Evolutionary conservation across 179 eudicot genomes (phyloP).

Genomic region (Silene noctiflora): DNA sequence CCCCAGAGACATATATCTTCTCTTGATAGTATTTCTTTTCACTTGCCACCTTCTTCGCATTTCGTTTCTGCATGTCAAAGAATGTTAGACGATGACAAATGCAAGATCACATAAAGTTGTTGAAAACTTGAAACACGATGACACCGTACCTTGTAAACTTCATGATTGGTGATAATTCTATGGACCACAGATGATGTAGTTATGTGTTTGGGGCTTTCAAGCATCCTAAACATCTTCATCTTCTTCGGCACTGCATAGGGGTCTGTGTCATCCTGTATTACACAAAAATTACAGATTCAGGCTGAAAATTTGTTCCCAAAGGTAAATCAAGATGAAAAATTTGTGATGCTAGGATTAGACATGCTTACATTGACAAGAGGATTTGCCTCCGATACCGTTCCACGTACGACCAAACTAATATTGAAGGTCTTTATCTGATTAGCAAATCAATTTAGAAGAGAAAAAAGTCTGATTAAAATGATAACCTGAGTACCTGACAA

Average conservation of each 20-base stretch:
- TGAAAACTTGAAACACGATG: not conserved
- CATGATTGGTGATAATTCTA: constrained; percentile 77
- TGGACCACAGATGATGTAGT: constrained; percentile 72
- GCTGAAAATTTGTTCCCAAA: not conserved
- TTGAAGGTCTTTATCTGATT: constrained; percentile 82
- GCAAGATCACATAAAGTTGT: too few species aligned
- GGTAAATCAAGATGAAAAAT: not conserved
- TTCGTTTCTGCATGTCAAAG: constrained; percentile 61
- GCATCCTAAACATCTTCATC: constrained; percentile 65
- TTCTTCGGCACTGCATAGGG: constrained; percentile 78
- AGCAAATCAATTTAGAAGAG: not conserved
- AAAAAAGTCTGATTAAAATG: constrained; percentile 8
- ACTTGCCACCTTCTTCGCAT: constrained; percentile 73
- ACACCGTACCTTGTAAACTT: constrained; percentile 52
- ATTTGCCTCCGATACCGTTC: constrained; percentile 79
- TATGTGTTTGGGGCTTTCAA: constrained; percentile 71
- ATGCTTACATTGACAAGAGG: constrained; percentile 52
- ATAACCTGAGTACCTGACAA: not conserved
- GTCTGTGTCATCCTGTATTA: constrained; percentile 54
- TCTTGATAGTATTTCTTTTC: constrained; percentile 74
- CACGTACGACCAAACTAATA: constrained; percentile 76
- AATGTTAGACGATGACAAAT: too few species aligned
- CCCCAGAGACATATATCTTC: constrained; percentile 62
- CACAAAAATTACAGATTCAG: not conserved
- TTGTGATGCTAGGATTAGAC: not conserved